A percentile compares a stretch with the other conserved stretches of the same genome.
phyloP scores from a whole-genome alignment of 805 yeast genomes.

The Lachancea nothofagi region DNA sequence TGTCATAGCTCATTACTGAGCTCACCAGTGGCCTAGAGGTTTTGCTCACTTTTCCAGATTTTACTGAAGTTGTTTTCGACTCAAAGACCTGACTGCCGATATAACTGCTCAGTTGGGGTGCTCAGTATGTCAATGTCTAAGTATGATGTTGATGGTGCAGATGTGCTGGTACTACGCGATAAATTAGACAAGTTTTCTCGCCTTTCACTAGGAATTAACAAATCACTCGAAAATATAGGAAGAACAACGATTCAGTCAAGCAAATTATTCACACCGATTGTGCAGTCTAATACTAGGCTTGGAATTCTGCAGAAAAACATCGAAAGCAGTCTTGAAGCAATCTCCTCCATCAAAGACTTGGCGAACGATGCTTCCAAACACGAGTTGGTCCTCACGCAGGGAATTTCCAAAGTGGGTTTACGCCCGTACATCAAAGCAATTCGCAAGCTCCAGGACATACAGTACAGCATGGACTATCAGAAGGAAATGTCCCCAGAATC shows the following conservation, averaged over 20 bases:
- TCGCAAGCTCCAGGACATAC: conserved; percentile 41
- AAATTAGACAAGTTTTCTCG: conserved; percentile 55
- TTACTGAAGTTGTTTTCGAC: too few species aligned
- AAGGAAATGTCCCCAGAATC: conserved; percentile 17
- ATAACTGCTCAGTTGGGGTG: too few species aligned
- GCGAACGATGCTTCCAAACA: conserved; percentile 41
- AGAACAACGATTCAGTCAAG: conserved; percentile 29
- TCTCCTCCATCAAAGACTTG: conserved; percentile 46
- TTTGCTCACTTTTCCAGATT: too few species aligned
- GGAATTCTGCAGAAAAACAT: conserved; percentile 52
- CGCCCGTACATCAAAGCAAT: conserved; percentile 38
- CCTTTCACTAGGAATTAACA: conserved; percentile 49
- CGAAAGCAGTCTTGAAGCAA: conserved; percentile 45
- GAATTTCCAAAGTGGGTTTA: conserved; percentile 30
- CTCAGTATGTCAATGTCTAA: conserved; percentile 10
- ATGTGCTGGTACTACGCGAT: conserved; percentile 74
- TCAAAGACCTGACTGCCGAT: too few species aligned
- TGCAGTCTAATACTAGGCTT: conserved; percentile 53
- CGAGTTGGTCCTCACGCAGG: conserved; percentile 33
- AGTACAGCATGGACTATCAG: conserved; percentile 39
- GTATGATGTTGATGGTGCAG: conserved; percentile 72
- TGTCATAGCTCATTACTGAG: too few species aligned
- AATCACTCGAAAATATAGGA: conserved; percentile 47
- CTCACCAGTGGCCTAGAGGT: too few species aligned
- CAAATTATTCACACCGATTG: conserved; percentile 61